Evolutionary conservation across 768 basidiomycete genomes (phyloP).

Genomic region (Phylloporus sp.): DNA sequence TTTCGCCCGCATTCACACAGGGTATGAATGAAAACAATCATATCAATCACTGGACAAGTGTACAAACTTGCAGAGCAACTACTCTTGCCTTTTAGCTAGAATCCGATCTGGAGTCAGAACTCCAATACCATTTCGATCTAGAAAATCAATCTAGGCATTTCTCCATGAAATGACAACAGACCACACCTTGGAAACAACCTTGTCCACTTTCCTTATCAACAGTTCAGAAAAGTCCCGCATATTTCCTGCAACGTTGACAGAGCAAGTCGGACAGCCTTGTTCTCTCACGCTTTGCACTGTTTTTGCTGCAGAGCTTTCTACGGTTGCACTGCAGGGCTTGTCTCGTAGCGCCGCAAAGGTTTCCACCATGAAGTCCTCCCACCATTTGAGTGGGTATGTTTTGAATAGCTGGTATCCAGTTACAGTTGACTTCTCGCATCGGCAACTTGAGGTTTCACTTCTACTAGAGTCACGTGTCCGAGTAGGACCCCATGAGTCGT

Average conservation of each 20-base stretch:
- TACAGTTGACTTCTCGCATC: background rate
- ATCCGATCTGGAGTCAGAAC: background rate
- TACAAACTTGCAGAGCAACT: background rate
- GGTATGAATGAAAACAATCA: background rate
- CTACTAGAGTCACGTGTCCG: background rate
- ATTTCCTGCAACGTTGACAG: background rate
- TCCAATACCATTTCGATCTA: background rate
- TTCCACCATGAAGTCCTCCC: slow-evolving; percentile 17
- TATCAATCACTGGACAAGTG: background rate
- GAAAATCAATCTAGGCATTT: background rate
- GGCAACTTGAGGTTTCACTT: background rate
- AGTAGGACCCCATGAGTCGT: no score
- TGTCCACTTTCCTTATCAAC: slow-evolving; percentile 4
- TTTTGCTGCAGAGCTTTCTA: background rate
- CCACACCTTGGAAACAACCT: slow-evolving; percentile 8
- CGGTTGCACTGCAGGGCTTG: slow-evolving; percentile 13
- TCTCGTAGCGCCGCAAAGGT: slow-evolving; percentile 12
- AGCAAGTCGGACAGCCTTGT: background rate
- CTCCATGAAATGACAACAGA: background rate
- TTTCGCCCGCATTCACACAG: background rate
- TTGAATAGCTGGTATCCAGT: background rate
- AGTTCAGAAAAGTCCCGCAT: slow-evolving; percentile 10
- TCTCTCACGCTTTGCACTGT: background rate
- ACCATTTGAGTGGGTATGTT: slow-evolving; percentile 3
- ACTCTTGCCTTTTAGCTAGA: background rate